Percentiles rank a stretch among this genome's conserved stretches.
Conservation (phyloP, 371 early-diverging fungal species). For the Rhizopus stolonifer region DNA sequence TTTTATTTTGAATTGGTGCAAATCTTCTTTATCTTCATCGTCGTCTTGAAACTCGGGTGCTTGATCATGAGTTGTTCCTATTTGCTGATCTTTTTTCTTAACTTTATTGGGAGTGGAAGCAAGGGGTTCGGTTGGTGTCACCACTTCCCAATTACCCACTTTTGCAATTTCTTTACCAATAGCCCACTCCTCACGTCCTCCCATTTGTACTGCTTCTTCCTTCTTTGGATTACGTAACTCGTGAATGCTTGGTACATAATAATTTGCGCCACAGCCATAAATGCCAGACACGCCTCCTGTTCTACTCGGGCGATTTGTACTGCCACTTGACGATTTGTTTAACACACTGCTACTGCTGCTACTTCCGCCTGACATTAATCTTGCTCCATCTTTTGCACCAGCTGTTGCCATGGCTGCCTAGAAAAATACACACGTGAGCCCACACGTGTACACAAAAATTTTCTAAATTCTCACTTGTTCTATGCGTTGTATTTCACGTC, state of each 20-base stretch:
- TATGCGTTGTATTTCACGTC: conserved; percentile 60
- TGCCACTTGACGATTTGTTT: not conserved
- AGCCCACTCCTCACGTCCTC: conserved; percentile 44
- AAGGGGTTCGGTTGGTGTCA: conserved; percentile 13
- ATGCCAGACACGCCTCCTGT: not conserved
- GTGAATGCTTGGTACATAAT: conserved; percentile 23
- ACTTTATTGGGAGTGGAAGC: not conserved
- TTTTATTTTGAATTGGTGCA: conserved; percentile 51
- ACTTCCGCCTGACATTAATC: not conserved
- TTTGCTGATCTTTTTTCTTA: conserved; percentile 12
- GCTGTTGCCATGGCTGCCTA: conserved; percentile 13
- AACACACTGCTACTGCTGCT: not conserved
- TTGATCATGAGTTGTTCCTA: conserved; percentile 32
- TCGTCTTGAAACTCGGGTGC: conserved; percentile 45
- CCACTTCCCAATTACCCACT: conserved; percentile 45
- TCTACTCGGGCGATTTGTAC: not conserved
- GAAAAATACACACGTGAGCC: not conserved
- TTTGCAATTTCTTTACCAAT: conserved; percentile 27
- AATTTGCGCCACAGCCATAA: conserved; percentile 2
- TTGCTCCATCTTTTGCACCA: conserved; percentile 2
- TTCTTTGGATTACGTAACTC: conserved; percentile 14
- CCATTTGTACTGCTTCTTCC: not conserved
- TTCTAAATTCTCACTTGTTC: conserved; percentile 46
- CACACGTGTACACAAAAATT: no score
- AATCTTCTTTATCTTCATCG: conserved; percentile 51